These are phyloP conservation scores for Trypanosoma lewisi DNA, from an alignment of 208 protist species.

Conservation along the genomic window DNA sequence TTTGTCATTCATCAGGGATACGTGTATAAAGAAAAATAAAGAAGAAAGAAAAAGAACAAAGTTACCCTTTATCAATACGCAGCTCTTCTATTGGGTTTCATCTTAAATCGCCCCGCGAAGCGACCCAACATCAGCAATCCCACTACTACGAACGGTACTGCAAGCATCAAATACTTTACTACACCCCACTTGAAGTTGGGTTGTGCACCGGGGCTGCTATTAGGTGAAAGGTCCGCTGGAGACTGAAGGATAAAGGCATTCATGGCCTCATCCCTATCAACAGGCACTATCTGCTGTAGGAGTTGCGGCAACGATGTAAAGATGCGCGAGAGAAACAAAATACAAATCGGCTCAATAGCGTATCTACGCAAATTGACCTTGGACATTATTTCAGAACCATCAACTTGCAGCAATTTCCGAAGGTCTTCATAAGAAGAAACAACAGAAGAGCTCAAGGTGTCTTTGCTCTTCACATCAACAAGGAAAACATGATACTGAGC, in stretches of 20 bases:
- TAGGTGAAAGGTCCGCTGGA: too few species aligned
- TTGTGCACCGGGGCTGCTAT: neutral
- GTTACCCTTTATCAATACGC: neutral
- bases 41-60: neutral
- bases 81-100: neutral
- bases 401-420: neutral
- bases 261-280: neutral
- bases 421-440: neutral
- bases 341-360: slow-evolving; percentile 20
- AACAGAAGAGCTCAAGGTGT: neutral
- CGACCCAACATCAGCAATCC: slow-evolving; percentile 9
- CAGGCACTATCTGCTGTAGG: neutral
- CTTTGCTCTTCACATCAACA: neutral
- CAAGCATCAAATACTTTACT: neutral
- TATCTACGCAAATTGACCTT: slow-evolving; percentile 16
- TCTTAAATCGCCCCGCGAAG: neutral
- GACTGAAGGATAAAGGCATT: slow-evolving; percentile 4
- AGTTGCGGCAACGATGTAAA: slow-evolving; percentile 13
- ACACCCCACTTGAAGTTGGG: neutral
- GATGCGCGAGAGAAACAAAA: slow-evolving; percentile 20
- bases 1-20: too few species aligned
- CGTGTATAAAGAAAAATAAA: too few species aligned
- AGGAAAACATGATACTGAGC: slow-evolving; percentile 14
- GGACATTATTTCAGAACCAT: neutral
- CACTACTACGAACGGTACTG: slow-evolving; percentile 1